Base-by-base conservation (phyloP, 108 stramenopile genomes). In the Epithemia pelagica region DNA sequence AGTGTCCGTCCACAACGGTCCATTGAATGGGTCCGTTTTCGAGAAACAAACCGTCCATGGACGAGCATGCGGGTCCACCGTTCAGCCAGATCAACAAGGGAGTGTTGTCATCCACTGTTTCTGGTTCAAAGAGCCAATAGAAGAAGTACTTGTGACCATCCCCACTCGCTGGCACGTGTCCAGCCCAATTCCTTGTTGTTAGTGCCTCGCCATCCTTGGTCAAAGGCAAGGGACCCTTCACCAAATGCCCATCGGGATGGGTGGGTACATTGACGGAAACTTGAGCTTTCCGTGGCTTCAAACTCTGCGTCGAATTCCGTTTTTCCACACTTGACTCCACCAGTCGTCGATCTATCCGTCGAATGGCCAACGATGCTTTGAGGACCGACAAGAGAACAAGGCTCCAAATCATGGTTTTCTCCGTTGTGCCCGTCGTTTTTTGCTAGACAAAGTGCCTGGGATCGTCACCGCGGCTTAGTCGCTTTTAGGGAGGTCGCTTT, bases 41-140 rank as follows among this genome's bases (percentile, higher is more conserved):
- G 51, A 76, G 59, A 52, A 83, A 62, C 27, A 88, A 59, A 5
- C 83, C 87, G 30, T 77, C 60, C 65, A 74, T 73, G 31, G 71
- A 69, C 52, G 73, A 75, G 75, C 87, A 89, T 8, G 84, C 87
- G 0, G 83, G 87, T 24, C 86, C 85, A 57, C 65, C 65, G 30
- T 66, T 66, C 29, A 66, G 52, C 65, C 61, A 29, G 7, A 32
- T 10, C 7, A 61, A 64, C 53, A 84, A 56, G 2, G 65, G 10
- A 29, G 46, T 31, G 53, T 37, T 52, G 2, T 52, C 33, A 2
- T 28, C 54, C 52, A 52, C 46, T 2, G 65, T 66, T 5, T 52
- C 58, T 2, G 67, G 67, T 25, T 58, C 89, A 72, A 98, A 95
- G 24, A 98, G 52, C 97, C 97, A 98, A 73, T 96, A 98, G 76